Conservation (phyloP, 2,329 filamentous ascomycete genomes). For the Alternaria brassicicola region DNA sequence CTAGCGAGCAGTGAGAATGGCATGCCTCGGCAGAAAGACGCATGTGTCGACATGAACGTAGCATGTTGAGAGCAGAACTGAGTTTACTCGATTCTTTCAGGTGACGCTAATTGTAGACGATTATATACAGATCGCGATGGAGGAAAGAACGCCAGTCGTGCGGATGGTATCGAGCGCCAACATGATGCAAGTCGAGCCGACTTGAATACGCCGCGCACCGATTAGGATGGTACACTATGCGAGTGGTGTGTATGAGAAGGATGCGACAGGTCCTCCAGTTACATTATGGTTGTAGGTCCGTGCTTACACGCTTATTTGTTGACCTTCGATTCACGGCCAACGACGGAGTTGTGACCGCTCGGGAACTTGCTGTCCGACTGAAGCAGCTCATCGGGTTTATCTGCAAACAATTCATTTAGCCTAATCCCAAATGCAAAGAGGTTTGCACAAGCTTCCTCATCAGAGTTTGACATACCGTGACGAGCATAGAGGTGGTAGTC, state of each 20-base stretch:
- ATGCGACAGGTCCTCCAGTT: not conserved
- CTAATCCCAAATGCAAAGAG: constrained; percentile 30
- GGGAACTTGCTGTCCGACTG: constrained; percentile 56
- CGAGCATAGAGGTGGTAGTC: constrained; percentile 57
- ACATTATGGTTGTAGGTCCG: not conserved
- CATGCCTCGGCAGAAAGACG: not conserved
- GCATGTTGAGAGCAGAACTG: not conserved
- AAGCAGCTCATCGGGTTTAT: constrained; percentile 61
- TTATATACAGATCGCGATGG: constrained; percentile 10
- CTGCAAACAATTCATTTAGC: constrained; percentile 44
- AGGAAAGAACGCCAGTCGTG: constrained; percentile 8
- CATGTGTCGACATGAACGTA: not conserved
- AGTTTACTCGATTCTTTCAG: constrained; percentile 1
- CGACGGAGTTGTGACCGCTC: constrained; percentile 53
- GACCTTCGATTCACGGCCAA: constrained; percentile 52
- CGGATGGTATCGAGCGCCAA: constrained; percentile 14
- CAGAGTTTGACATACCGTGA: constrained; percentile 51
- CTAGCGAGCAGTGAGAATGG: not conserved
- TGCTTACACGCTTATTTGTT: constrained; percentile 54
- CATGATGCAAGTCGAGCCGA: constrained; percentile 10
- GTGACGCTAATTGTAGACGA: constrained; percentile 4
- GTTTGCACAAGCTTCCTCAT: constrained; percentile 23
- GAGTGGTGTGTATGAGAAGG: not conserved
- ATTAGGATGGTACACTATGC: constrained; percentile 6
- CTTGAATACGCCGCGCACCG: constrained; percentile 8